These are phyloP conservation scores for Cercospora canescens DNA, from an alignment of 2,329 filamentous ascomycete genomes.

Conservation along the genomic window DNA sequence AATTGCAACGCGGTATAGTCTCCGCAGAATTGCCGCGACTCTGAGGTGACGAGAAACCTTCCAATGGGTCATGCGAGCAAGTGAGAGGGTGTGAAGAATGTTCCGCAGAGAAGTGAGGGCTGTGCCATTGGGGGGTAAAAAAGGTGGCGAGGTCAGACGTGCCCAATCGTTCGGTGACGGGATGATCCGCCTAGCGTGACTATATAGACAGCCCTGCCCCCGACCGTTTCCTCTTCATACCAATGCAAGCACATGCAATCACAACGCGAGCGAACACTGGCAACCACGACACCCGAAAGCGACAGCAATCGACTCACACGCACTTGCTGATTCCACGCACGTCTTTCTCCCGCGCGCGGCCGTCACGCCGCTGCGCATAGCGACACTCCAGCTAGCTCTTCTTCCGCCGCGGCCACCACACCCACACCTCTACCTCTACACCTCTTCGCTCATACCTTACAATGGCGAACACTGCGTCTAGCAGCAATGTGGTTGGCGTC, in stretches of 20 bases:
- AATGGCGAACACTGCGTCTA: conserved; percentile 14
- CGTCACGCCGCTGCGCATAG: conserved; percentile 5
- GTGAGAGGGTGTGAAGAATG: background rate
- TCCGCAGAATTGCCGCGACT: background rate
- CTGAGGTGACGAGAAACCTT: background rate
- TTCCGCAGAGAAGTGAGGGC: background rate
- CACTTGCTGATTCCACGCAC: background rate
- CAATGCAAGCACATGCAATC: conserved; percentile 1
- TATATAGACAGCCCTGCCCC: background rate
- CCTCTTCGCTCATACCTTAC: background rate
- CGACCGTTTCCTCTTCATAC: conserved; percentile 1
- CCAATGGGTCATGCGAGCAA: background rate
- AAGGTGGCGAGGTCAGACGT: background rate
- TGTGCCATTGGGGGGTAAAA: background rate
- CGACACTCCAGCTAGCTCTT: background rate
- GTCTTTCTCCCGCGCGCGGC: background rate
- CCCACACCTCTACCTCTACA: background rate
- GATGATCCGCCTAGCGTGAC: background rate
- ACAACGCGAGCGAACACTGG: background rate
- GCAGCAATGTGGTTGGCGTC: conserved; percentile 93
- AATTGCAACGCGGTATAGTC: background rate
- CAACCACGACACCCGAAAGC: background rate
- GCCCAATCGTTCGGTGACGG: background rate
- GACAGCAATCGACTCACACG: conserved; percentile 1
- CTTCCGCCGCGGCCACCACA: conserved; percentile 1